Percentiles rank a stretch among this genome's conserved stretches.
Evolutionary conservation across 1,284 basidiomycete species (phyloP).

Genomic region (Ustilago xerochloae): DNA sequence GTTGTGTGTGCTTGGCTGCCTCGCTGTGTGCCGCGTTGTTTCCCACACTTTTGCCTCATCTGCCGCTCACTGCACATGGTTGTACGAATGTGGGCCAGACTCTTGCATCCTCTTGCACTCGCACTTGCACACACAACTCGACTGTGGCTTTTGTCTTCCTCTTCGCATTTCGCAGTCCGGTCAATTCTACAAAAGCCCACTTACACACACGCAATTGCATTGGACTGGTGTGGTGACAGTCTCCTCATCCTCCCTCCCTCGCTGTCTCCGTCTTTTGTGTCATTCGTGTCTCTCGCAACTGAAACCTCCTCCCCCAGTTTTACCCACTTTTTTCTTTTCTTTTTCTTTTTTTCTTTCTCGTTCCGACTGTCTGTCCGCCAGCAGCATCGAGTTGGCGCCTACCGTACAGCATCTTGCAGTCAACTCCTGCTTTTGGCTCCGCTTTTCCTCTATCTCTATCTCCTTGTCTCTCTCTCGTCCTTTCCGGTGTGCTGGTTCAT

Average conservation of each 20-base stretch:
- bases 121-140: too few relatives aligned
- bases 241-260: neutral
- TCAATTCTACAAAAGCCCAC: neutral
- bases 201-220: neutral
- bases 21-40: neutral
- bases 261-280: neutral
- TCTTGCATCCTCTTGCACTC: neutral
- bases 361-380: neutral
- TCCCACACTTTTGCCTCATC: constrained; percentile 8
- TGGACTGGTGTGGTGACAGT: neutral
- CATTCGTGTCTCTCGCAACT: neutral
- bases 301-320: neutral
- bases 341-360: neutral
- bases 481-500: constrained; percentile 7
- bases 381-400: too few relatives aligned
- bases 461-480: neutral
- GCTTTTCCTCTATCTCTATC: neutral
- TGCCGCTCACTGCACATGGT: constrained; percentile 2
- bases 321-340: neutral
- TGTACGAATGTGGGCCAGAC: neutral
- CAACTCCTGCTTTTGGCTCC: neutral
- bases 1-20: neutral
- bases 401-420: neutral
- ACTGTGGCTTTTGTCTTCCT: constrained; percentile 5
- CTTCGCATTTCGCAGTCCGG: neutral